Base-by-base conservation (phyloP, 1,284 basidiomycete genomes). In the Nidula niveotomentosa region DNA sequence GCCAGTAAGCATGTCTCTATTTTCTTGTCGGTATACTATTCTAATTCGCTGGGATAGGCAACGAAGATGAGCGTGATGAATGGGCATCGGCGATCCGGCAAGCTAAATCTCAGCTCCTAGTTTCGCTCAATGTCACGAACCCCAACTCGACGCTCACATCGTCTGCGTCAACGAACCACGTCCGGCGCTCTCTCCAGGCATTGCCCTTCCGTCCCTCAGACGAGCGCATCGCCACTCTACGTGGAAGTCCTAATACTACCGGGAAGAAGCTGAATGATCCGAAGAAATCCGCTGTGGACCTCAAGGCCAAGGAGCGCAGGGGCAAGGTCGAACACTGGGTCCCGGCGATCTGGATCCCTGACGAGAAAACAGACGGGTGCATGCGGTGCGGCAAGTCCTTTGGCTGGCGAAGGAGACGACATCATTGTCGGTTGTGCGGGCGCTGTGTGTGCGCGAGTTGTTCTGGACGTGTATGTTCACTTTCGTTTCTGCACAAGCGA, bases 311-410 rank as follows among this genome's bases (percentile, higher is more conserved):
- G 52, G 59, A 70, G 51, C 56, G 76, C 59, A 68, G 86, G 39
- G 76, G 80, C 3, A 81, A 78, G 58, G 86, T 96, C 37, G 92
- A 96, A 48, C 89, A 93, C 69, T 96, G 94, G 75, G 85, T 93
- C 1, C 93, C 94, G 3, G 91, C 95, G 0, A 85, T 96, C 8
- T 97, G 94, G 94, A 88, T 96, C 13, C 93, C 94, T 0, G 94
- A 97, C 66, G 84, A 84, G 55, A 89, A 84, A 65, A 88, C 91
- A 7, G 81, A 84, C 57, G 79, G 80, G 45, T 97, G 94, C 69
- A 93, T 93, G 90, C 79, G 90, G 10, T 97, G 94, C 66, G 83
- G 83, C 9, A 76, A 83, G 51, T 63, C 78, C 18, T 97, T 97
- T 70, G 88, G 90, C 5, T 86, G 94, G 78, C 82, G 91, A 68